Evolutionary conservation across 371 early-diverging fungal species (phyloP), one percentile per base, ranked within the genome.

Genomic region (Mortierella sp.): DNA sequence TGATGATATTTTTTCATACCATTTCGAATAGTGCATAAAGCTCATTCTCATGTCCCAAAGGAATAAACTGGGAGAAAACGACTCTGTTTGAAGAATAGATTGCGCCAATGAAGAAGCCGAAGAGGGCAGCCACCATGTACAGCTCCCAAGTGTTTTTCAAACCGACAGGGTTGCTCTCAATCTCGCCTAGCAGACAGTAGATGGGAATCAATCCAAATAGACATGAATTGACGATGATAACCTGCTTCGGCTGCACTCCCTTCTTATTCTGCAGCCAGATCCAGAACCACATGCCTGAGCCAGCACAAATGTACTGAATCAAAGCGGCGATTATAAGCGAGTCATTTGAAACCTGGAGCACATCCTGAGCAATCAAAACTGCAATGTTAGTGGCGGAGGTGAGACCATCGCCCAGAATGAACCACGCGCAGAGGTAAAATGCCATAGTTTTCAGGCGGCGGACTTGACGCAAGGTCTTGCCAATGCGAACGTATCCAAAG

Each of bases 21-120:
- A 75, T 70, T n/a, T 75, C 76, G 15, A 70, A 75, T 47, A 75
- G 42, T 13, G 76, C 76, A 61, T 61, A 75, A 12, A 75, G 35
- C 37, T 70, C 76, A 40, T 75, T 75, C 45, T 75, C 76, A 34
- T 75, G 76, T 0, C 76, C 76, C 0, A 55, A 31, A 0, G 76
- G 76, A 26, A 75, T 75, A 51, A 75, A 75, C 62, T 70, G 70
- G 1, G 76, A 64, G 45, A 53, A 75, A 19, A 75, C 70, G 0
- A 75, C 76, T 17, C 70, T 40, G 63, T 70, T 70, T 3, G 76
- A 69, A 2, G 76, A 75, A 51, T 75, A 57, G 32, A 70, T 75
- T 13, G 76, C 76, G 1, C 62, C 76, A 28, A 43, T 43, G 43
- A 75, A 70, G 64, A 70, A 3, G 0, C 76, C 76, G 42, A 75